Conservation (phyloP, 2,329 filamentous ascomycete species). For the Apiospora marii region DNA sequence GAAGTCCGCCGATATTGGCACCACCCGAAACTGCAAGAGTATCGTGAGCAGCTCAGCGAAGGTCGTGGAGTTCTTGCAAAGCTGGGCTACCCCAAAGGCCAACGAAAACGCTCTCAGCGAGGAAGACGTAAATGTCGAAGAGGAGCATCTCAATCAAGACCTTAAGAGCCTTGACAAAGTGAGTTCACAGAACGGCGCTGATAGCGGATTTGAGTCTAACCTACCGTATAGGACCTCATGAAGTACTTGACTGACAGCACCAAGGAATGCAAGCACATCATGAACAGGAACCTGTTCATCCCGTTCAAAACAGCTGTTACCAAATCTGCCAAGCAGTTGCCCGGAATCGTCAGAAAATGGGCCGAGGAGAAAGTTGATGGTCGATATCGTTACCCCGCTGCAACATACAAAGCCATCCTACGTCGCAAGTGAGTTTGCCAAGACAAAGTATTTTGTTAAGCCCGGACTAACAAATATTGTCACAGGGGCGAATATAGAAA, state of each 20-base stretch:
- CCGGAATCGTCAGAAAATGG: background rate
- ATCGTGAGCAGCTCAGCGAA: slow-evolving; percentile 61
- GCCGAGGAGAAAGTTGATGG: background rate
- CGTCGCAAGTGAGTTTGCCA: slow-evolving; percentile 8
- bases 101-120: slow-evolving; percentile 27
- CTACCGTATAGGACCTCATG: background rate
- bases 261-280: background rate
- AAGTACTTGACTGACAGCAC: background rate
- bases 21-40: slow-evolving; percentile 48
- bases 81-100: slow-evolving; percentile 31
- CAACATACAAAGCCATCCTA: background rate
- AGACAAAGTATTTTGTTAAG: background rate
- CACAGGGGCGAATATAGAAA: no score
- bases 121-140: background rate
- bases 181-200: background rate
- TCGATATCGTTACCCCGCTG: background rate
- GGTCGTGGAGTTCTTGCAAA: slow-evolving; percentile 49
- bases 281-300: slow-evolving; percentile 17
- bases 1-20: slow-evolving; percentile 57
- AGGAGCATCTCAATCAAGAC: background rate
- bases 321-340: background rate
- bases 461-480: background rate
- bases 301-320: background rate
- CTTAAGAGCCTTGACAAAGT: background rate
- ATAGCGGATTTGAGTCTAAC: background rate